Conservation (phyloP, 2,329 filamentous ascomycete species). For the Pseudopyricularia javanii region DNA sequence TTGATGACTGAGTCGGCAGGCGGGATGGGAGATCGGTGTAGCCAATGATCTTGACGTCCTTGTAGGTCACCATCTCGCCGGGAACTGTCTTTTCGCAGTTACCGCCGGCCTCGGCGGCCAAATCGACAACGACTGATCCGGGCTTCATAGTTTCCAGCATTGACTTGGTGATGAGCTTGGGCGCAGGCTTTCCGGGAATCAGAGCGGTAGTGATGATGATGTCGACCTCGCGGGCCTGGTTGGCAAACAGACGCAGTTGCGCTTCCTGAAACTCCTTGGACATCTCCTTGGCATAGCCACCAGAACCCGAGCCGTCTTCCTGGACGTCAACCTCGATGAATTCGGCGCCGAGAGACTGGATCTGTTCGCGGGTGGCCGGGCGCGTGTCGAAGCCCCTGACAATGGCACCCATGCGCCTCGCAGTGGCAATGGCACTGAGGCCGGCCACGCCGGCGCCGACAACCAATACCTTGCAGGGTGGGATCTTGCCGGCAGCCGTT, state of each 20-base stretch:
- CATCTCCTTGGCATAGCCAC: slow-evolving; percentile 89
- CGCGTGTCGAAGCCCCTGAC: slow-evolving; percentile 88
- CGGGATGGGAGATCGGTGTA: slow-evolving; percentile 84
- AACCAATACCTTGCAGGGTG: slow-evolving; percentile 77
- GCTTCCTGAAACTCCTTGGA: slow-evolving; percentile 87
- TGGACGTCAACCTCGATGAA: slow-evolving; percentile 78
- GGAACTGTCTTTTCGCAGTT: slow-evolving; percentile 76
- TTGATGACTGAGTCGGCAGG: slow-evolving; percentile 79
- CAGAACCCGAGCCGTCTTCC: slow-evolving; percentile 73
- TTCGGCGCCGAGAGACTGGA: slow-evolving; percentile 80
- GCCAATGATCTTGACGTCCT: slow-evolving; percentile 75
- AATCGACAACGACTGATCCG: slow-evolving; percentile 76
- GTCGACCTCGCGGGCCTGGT: slow-evolving; percentile 78
- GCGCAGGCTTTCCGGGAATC: slow-evolving; percentile 73
- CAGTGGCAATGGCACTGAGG: slow-evolving; percentile 77
- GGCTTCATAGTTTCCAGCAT: slow-evolving; percentile 82
- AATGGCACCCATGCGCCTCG: slow-evolving; percentile 75
- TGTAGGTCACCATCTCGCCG: slow-evolving; percentile 56
- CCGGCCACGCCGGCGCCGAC: slow-evolving; percentile 87
- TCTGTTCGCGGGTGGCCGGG: slow-evolving; percentile 75
- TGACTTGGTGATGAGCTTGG: slow-evolving; percentile 69
- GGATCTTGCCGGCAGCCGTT: slow-evolving; percentile 81
- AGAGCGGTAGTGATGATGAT: slow-evolving; percentile 90
- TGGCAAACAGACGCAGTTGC: slow-evolving; percentile 84
- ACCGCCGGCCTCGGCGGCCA: slow-evolving; percentile 77